Evolutionary conservation across 345 rosid genomes (phyloP).

Genomic region (Limnanthes douglasii): DNA sequence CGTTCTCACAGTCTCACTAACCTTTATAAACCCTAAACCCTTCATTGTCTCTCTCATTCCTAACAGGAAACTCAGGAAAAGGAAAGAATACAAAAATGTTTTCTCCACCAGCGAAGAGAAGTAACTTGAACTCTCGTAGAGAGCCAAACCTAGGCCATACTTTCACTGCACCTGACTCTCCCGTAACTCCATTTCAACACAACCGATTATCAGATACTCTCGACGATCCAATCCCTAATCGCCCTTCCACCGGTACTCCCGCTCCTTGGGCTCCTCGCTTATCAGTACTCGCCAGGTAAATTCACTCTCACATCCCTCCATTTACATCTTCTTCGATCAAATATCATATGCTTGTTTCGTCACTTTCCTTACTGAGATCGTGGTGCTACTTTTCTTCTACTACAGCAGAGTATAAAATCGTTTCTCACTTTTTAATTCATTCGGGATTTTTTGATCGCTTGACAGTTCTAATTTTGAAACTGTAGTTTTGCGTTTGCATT

Average conservation of each 20-base stretch:
- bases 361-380: no score
- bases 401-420: no score
- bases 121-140: conserved; percentile 25
- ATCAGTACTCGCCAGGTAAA: conserved; percentile 80
- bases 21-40: conserved; percentile 32
- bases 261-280: conserved; percentile 90
- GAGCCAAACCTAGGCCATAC: conserved; percentile 18
- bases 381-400: no score
- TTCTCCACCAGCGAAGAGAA: conserved; percentile 49
- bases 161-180: conserved; percentile 26
- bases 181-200: conserved; percentile 31
- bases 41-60: background rate
- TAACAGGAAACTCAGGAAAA: background rate
- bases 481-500: background rate
- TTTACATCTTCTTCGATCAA: background rate
- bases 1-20: no score
- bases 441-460: background rate
- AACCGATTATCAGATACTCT: conserved; percentile 16
- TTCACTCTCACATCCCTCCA: conserved; percentile 2
- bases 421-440: no score
- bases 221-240: conserved; percentile 29
- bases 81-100: conserved; percentile 33
- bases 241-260: conserved; percentile 72
- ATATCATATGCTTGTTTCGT: no score
- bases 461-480: background rate